A percentile compares a stretch with the other conserved stretches of the same genome.
These are phyloP conservation scores for Xylariaceae sp. DNA, from an alignment of 2,329 filamentous ascomycete species.

Conservation along the genomic window DNA sequence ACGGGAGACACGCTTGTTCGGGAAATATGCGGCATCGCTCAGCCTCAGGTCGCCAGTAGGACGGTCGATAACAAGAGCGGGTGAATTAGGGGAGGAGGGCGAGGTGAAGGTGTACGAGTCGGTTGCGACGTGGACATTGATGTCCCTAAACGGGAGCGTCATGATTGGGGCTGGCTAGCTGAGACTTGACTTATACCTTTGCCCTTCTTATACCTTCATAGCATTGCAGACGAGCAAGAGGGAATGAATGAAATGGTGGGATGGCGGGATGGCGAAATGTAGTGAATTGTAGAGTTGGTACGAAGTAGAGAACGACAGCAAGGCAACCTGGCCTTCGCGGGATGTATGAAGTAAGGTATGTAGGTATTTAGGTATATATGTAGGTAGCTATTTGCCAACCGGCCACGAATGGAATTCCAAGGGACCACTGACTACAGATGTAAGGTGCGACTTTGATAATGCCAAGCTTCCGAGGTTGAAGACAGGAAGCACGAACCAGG, in stretches of 20 bases:
- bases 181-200: constrained; percentile 26
- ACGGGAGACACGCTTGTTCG: constrained; percentile 69
- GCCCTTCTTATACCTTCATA: too few relatives aligned
- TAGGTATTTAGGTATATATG: background rate
- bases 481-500: background rate
- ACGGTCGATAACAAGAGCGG: constrained; percentile 84
- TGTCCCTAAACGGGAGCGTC: constrained; percentile 81
- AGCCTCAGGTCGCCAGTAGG: constrained; percentile 90
- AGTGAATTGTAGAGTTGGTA: too few relatives aligned
- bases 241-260: background rate
- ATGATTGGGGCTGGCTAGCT: constrained; percentile 31
- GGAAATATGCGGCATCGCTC: constrained; percentile 74
- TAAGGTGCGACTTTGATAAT: background rate
- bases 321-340: background rate
- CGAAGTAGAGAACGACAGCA: background rate
- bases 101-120: constrained; percentile 97
- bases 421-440: background rate
- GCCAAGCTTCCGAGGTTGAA: background rate
- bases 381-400: constrained; percentile 13
- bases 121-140: constrained; percentile 91
- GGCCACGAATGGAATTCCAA: background rate
- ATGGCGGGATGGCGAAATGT: too few relatives aligned
- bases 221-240: background rate
- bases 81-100: constrained; percentile 87
- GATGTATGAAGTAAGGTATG: too few relatives aligned